Conservation (phyloP, 2,329 filamentous ascomycete species). For the Berkeleyomyces basicola region DNA sequence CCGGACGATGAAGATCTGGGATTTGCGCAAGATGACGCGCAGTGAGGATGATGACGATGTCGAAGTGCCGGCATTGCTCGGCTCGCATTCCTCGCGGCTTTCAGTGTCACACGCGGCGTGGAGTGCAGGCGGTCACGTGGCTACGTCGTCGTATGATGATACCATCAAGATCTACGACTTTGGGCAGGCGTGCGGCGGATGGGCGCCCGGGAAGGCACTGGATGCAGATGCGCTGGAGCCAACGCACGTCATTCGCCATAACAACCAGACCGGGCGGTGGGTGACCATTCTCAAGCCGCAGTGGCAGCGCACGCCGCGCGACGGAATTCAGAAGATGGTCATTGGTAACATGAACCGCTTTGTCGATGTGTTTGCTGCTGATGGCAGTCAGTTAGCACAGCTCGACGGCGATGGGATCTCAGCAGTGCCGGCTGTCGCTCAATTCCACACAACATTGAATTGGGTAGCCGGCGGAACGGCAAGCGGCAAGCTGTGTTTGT, state of each 20-base stretch:
- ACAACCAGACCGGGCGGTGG: slow-evolving; percentile 92
- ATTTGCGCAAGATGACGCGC: slow-evolving; percentile 61
- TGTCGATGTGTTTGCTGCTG: slow-evolving; percentile 71
- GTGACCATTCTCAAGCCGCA: slow-evolving; percentile 70
- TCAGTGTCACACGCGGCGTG: slow-evolving; percentile 89
- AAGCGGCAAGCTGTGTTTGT: slow-evolving; percentile 82
- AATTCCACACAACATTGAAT: slow-evolving; percentile 72
- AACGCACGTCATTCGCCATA: slow-evolving; percentile 54
- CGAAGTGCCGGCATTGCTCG: slow-evolving; percentile 50
- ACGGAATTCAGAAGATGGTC: slow-evolving; percentile 70
- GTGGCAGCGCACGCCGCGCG: slow-evolving; percentile 68
- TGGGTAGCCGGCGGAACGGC: slow-evolving; percentile 90
- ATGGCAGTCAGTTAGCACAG: slow-evolving; percentile 78
- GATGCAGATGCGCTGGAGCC: slow-evolving; percentile 50
- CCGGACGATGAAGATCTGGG: slow-evolving; percentile 81
- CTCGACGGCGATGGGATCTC: slow-evolving; percentile 79
- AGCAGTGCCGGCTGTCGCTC: slow-evolving; percentile 81
- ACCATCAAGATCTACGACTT: slow-evolving; percentile 87
- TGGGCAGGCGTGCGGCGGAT: slow-evolving; percentile 35
- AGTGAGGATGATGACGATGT: slow-evolving; percentile 37
- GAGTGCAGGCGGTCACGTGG: slow-evolving; percentile 69
- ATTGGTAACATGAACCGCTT: slow-evolving; percentile 98
- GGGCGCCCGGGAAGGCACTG: slow-evolving; percentile 42
- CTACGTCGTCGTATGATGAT: slow-evolving; percentile 88
- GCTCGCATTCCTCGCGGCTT: slow-evolving; percentile 64